Base-by-base conservation (phyloP, 164 flowering plant genomes). In the Tinospora cordifolia region DNA sequence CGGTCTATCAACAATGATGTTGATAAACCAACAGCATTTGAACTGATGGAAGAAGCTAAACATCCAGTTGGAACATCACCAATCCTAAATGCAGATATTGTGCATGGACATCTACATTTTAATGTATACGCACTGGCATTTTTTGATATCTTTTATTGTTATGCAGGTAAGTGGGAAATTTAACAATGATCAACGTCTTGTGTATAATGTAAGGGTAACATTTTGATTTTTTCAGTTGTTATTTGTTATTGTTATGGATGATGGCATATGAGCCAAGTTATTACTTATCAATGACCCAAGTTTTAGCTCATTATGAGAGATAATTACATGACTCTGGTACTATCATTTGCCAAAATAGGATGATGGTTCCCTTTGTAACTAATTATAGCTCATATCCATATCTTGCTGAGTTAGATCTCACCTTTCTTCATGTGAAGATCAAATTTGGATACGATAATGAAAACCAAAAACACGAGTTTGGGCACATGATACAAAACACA, bases 161-260 rank as follows among this genome's bases (percentile, higher is more conserved):
- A 44, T 41, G 69, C 57, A 66, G 69, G 58, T 66, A 44, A 66
- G 44, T 66, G 69, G 69, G 26, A 66, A 66, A 46, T 66, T 66
- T 34, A 66, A 17, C 25, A 58, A 66, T 41, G 69, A 66, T 66
- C 69, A 66, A 46, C 17, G 58, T 41, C 57, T 66, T 22, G 57
- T 66, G 8, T 66, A 66, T 46, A 66, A 66, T 66, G 69, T 66
- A 44, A 66, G 69, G 57, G 47, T 2, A 9, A 7, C 12, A 9
- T 14, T 44, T 44, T 44, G 12, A 9, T 44, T 44, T 10, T 10
- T 44, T 44, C 47, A 44, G 9, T 44, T 44, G 14, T 9, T 44
- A 44, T 44, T 44, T 44, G 47, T 44, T 44, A 11, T 14, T 44
- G 47, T 44, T 44, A 44, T 7, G 47, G 47, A 14, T 44, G 47